Base-by-base conservation (phyloP, 2,329 filamentous ascomycete genomes). In the Monosporascus sp. region DNA sequence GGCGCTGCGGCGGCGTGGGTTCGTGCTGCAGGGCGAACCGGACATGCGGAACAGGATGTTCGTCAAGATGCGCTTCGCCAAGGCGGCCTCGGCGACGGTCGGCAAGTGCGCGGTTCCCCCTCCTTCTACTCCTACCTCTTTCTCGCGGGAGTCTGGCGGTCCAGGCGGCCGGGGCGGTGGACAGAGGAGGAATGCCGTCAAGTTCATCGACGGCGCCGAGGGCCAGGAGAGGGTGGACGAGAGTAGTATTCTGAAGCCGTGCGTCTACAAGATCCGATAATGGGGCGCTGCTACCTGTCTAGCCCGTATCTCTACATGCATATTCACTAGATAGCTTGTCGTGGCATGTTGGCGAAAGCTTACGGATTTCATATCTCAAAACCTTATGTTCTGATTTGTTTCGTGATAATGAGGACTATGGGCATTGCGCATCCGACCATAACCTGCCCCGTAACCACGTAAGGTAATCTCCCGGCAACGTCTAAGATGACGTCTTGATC, bases 11-110 rank as follows among this genome's bases (percentile, higher is more conserved):
- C 85, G 86, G 61, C 80, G 92, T 20, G 94, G 94, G 0, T 97
- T 99, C 65, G 77, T 92, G n/a, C 78, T 97, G 31, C 87, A 88
- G 62, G 82, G 83, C 8, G 82, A 80, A 62, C 80, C 75, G 58
- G 91, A 99, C 73, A 75, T 95, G 65, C 82, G 81, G 52, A 99
- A 99, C 74, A 95, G 88, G 74, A 99, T 99, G 94, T 99, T 99
- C 75, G 93, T 97, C 61, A 90, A 88, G 74, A 93, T 99, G 90
- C 85, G 88, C 63, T 99, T 99, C 71, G 77, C 92, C 63, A 99
- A 97, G 75, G 84, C 81, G n/a, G 84, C 83, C 20, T 75, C 83
- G 45, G 88, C 92, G 0, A 79, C 79, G 2, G 87, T 85, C 67
- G 91, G 91, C 24, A 95, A 96, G 74, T 83, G 87, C 59, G 82